These are phyloP conservation scores for Penicillium sp. DNA, from an alignment of 2,329 filamentous ascomycete species.

Conservation along the genomic window DNA sequence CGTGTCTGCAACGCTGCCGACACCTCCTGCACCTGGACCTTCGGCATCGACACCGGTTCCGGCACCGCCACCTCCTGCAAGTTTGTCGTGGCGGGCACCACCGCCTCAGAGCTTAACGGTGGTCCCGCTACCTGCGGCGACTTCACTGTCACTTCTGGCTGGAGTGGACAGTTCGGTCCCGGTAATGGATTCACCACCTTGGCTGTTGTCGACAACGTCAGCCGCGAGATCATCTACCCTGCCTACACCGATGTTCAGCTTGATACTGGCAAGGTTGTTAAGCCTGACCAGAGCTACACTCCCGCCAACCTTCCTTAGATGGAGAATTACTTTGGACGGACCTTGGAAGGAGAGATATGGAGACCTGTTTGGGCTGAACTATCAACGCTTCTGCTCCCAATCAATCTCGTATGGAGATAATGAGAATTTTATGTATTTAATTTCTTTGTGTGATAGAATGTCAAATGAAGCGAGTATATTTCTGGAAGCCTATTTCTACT, in stretches of 20 bases:
- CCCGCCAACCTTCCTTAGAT: constrained; percentile 30
- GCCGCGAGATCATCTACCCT: constrained; percentile 51
- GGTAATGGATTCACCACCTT: constrained; percentile 58
- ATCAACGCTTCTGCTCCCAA: background rate
- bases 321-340: background rate
- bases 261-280: constrained; percentile 46
- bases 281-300: constrained; percentile 52
- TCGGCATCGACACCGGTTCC: constrained; percentile 42
- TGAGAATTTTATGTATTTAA: background rate
- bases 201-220: constrained; percentile 49
- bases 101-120: constrained; percentile 37
- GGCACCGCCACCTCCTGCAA: constrained; percentile 33
- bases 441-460: background rate
- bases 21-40: constrained; percentile 48
- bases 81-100: constrained; percentile 40
- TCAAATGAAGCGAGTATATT: background rate
- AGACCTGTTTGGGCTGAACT: background rate
- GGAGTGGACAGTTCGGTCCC: constrained; percentile 57
- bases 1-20: constrained; percentile 45
- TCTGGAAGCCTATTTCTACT: background rate
- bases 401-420: background rate
- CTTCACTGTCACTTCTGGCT: constrained; percentile 56
- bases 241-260: constrained; percentile 57
- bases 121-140: constrained; percentile 49
- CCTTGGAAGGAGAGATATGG: background rate